Conservation (phyloP, 164 flowering plant genomes). For the Berberis vulgaris region DNA sequence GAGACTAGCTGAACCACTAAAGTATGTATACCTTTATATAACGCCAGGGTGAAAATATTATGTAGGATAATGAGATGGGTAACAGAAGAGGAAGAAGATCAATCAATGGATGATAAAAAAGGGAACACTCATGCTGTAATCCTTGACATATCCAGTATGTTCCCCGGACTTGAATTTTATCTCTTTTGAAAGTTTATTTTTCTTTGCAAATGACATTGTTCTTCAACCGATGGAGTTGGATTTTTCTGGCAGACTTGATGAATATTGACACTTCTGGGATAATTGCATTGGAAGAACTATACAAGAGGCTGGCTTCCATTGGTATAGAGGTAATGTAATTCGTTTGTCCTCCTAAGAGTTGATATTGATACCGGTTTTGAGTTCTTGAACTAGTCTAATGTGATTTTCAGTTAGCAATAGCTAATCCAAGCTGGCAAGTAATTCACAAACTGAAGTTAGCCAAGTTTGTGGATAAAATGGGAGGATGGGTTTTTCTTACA, state of each 20-base stretch:
- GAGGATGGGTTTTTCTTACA: constrained; percentile 41
- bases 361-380: constrained; percentile 36
- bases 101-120: constrained; percentile 15
- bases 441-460: constrained; percentile 60
- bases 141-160: constrained; percentile 39
- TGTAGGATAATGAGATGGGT: constrained; percentile 13
- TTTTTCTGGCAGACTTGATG: background rate
- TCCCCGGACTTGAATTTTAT: too few relatives aligned
- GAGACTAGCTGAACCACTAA: background rate
- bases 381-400: background rate
- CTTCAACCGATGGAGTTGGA: background rate
- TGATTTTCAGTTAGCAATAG: constrained; percentile 6
- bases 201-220: background rate
- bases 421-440: constrained; percentile 67
- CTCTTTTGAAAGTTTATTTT: constrained; percentile 28
- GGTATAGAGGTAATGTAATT: too few relatives aligned
- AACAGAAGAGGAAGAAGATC: constrained; percentile 19
- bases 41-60: constrained; percentile 27
- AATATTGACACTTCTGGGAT: too few relatives aligned
- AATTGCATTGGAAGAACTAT: too few relatives aligned
- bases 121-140: constrained; percentile 26
- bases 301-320: too few relatives aligned
- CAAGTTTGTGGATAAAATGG: constrained; percentile 48
- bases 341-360: constrained; percentile 26
- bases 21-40: background rate